These are phyloP conservation scores for Ustilago sp. DNA, from an alignment of 1,284 basidiomycete species.

Conservation along the genomic window DNA sequence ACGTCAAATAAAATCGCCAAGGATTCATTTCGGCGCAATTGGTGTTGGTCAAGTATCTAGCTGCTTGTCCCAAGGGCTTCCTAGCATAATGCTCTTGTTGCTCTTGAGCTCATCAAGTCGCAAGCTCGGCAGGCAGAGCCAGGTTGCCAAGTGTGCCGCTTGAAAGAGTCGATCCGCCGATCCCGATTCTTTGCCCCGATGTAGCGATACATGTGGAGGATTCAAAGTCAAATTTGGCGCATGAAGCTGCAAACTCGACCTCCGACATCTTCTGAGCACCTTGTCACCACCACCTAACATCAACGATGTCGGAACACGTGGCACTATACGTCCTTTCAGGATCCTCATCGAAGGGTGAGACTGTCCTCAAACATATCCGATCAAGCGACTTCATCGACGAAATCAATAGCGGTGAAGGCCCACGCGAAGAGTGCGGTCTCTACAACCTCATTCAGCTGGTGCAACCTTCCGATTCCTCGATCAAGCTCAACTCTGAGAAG, in stretches of 20 bases:
- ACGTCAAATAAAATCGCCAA: background rate
- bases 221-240: background rate
- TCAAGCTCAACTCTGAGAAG: slow-evolving; percentile 15
- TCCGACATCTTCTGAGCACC: background rate
- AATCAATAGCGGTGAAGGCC: slow-evolving; percentile 55
- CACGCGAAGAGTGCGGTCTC: slow-evolving; percentile 52
- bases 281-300: background rate
- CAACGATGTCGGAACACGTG: slow-evolving; percentile 37
- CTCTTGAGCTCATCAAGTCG: background rate
- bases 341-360: slow-evolving; percentile 19
- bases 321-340: slow-evolving; percentile 49
- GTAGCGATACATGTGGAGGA: slow-evolving; percentile 19
- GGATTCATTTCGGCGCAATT: background rate
- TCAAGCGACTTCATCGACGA: slow-evolving; percentile 57
- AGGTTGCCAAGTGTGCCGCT: too few species aligned
- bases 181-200: slow-evolving; percentile 19
- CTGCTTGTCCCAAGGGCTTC: background rate
- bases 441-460: slow-evolving; percentile 50
- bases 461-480: slow-evolving; percentile 14
- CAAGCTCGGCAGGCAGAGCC: too few species aligned
- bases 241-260: background rate
- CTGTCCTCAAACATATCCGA: slow-evolving; percentile 49
- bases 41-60: slow-evolving; percentile 37
- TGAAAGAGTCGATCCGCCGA: background rate
- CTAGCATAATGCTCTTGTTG: too few species aligned